Evolutionary conservation across 306 rosid species (phyloP), one percentile per base, ranked within the genome.

Genomic region (Trichosanthes truncata): DNA sequence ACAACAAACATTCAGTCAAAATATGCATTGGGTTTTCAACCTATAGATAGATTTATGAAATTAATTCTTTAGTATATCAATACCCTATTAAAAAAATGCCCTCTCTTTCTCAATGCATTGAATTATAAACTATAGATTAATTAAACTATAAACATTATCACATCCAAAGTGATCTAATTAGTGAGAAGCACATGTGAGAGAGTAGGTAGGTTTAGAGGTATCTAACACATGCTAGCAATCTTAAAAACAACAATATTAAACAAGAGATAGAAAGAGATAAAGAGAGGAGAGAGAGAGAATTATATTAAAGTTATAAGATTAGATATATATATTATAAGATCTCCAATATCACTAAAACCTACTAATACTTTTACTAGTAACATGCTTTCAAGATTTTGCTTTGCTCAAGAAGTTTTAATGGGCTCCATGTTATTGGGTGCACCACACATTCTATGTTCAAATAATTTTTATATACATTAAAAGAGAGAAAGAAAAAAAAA

Each of bases 371-470:
- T 33, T 82, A 72, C 36, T 68, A 14, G 21, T 57, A 57, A 80
- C 83, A 84, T 85, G 88, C 79, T 87, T 85, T 33, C 1, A 78
- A 45, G 76, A 73, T 69, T 79, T 69, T 84, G 88, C 78, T 76
- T 76, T 84, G 79, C 43, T 77, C 45, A 72, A 74, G 81, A 75
- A 73, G 8, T n/a, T 38, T 55, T 79, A 83, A 84, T 82, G 92
- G 87, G 83, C 68, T 76, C 87, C 91, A 90, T 88, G 98, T 84
- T 88, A 56, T 81, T 87, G 83, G 77, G 74, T 52, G 65, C 33
- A 79, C 53, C 68, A 18, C 76, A 78, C 79, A 80, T 18, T 76
- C 48, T n/a, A 78, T 12, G 59, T 48, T 49, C 46, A 6, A 69
- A 53, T 35, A 14, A 74, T 51, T 17, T 74, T 53, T 9, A 15